A percentile compares a stretch with the other conserved stretches of the same genome.
Evolutionary conservation across 2,329 filamentous ascomycete genomes (phyloP).

Genomic region (Pseudogymnoascus pannorum): DNA sequence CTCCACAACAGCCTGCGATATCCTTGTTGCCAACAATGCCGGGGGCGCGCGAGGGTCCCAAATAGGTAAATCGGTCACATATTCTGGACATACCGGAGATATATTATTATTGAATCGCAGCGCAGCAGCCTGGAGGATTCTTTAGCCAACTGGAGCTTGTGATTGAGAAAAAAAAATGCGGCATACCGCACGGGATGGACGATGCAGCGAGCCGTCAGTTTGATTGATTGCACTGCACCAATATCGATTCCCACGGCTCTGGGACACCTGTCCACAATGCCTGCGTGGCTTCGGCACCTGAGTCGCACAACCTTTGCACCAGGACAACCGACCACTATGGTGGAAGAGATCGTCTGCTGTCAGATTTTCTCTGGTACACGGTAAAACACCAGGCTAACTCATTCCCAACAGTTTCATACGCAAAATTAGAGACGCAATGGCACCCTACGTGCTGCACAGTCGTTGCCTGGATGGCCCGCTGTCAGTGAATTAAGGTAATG

Average conservation of each 20-base stretch:
- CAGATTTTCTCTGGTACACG: background rate
- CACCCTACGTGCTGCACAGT: background rate
- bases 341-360: background rate
- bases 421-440: background rate
- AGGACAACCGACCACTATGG: background rate
- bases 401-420: background rate
- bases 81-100: background rate
- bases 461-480: constrained; percentile 2
- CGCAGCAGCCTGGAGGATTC: background rate
- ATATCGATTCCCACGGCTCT: background rate
- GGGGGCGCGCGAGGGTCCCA: background rate
- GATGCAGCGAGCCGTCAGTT: background rate
- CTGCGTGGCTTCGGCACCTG: constrained; percentile 2
- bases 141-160: background rate
- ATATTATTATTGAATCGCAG: constrained; percentile 1
- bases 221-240: constrained; percentile 1
- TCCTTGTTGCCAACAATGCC: background rate
- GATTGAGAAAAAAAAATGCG: constrained; percentile 3
- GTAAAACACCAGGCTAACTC: background rate
- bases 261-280: constrained; percentile 5
- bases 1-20: background rate
- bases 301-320: background rate
- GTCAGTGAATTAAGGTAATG: constrained; percentile 2
- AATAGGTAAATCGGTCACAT: background rate
- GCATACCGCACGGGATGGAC: background rate